Conservation (phyloP, 371 early-diverging fungal genomes). For the Mortierella sp. region DNA sequence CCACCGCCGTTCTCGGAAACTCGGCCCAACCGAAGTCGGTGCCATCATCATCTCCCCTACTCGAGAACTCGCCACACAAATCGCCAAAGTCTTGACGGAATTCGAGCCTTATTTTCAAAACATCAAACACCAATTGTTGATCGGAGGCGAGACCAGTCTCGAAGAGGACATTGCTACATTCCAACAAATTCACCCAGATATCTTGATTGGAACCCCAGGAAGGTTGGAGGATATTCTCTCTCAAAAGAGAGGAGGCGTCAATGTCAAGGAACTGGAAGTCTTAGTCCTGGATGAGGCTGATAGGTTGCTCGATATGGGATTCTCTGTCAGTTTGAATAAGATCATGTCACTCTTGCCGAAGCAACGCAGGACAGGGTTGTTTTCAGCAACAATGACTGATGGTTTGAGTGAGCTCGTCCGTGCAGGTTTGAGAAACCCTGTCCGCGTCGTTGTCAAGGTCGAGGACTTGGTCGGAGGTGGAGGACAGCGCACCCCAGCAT, state of each 20-base stretch:
- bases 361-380: constrained; percentile 96
- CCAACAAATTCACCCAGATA: constrained; percentile 75
- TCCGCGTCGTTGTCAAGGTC: constrained; percentile 88
- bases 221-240: constrained; percentile 91
- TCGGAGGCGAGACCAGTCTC: constrained; percentile 71
- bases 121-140: constrained; percentile 56
- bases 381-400: constrained; percentile 98
- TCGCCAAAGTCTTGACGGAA: constrained; percentile 76
- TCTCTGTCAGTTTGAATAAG: constrained; percentile 80
- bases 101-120: constrained; percentile 62
- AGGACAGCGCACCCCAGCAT: constrained; percentile 76
- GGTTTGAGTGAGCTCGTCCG: constrained; percentile 86
- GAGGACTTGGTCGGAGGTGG: constrained; percentile 67
- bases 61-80: constrained; percentile 97
- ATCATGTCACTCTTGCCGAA: constrained; percentile 90
- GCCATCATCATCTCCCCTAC: constrained; percentile 95
- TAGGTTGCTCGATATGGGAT: constrained; percentile 94
- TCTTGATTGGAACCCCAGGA: constrained; percentile 98
- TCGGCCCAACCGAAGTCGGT: constrained; percentile 83
- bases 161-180: constrained; percentile 74
- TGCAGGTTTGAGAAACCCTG: constrained; percentile 94
- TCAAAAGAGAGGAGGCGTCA: constrained; percentile 60
- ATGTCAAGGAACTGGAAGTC: constrained; percentile 87
- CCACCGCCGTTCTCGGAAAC: constrained; percentile 66
- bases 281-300: constrained; percentile 96